phyloP scores from a whole-genome alignment of 768 basidiomycete species.

The Exidia glandulosa region DNA sequence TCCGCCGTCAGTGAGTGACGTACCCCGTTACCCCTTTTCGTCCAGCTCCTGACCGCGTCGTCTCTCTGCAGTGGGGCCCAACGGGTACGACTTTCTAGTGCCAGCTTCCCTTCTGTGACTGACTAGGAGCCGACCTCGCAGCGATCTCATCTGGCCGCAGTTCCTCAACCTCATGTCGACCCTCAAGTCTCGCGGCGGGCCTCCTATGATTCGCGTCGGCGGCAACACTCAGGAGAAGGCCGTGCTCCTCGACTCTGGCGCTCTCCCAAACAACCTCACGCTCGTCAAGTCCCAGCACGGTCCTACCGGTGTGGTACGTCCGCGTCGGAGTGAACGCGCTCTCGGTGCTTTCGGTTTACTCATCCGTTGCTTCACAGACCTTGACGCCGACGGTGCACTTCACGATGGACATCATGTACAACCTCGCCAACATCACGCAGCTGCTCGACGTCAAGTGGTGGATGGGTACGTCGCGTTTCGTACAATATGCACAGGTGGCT shows the following conservation, averaged over 20 bases:
- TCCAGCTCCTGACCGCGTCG: not conserved
- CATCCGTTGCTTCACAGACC: constrained; percentile 38
- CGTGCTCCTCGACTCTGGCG: constrained; percentile 15
- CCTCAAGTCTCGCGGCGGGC: constrained; percentile 30
- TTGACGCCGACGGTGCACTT: constrained; percentile 60
- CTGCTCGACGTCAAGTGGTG: constrained; percentile 59
- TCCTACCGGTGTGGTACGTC: constrained; percentile 8
- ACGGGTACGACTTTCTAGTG: constrained; percentile 2
- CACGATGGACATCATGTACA: constrained; percentile 54
- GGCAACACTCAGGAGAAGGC: constrained; percentile 41
- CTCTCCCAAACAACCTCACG: constrained; percentile 16
- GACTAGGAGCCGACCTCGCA: constrained; percentile 11
- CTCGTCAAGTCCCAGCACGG: constrained; percentile 20
- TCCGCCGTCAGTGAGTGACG: constrained; percentile 35
- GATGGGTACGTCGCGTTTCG: constrained; percentile 33
- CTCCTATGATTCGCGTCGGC: constrained; percentile 33
- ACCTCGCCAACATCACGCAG: constrained; percentile 47
- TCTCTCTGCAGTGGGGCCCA: constrained; percentile 8
- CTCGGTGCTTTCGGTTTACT: constrained; percentile 15
- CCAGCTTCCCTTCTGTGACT: not conserved
- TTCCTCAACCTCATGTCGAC: constrained; percentile 40
- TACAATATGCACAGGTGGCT: too few relatives aligned
- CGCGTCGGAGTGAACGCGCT: not conserved
- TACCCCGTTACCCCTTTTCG: not conserved
- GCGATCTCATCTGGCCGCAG: constrained; percentile 21